Evolutionary conservation across 257 asterid genomes (phyloP), one percentile per base, ranked within the genome.

Genomic region (Solanum verrucosum): DNA sequence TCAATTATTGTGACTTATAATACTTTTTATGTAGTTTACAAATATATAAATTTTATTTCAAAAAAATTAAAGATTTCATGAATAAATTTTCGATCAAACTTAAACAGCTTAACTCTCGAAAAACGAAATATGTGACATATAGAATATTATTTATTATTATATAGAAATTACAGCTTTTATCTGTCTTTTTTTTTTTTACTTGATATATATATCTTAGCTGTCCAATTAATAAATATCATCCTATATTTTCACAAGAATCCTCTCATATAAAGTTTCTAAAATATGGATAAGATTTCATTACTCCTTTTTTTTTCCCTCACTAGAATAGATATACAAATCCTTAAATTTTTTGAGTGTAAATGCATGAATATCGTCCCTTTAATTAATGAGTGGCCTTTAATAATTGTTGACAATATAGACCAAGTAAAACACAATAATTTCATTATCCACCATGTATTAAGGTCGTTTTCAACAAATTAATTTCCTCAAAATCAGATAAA

Each of bases 51-150:
- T 49, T 49, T 14, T 49, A 49, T 49, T 49, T 49, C 0, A 5
- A 49, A 5, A 46, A 49, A 49, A 49, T 15, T 49, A 0, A 49
- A 49, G 0, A 49, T 49, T 49, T 15, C 3, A 49, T 49, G 3
- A 0, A 0, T 0, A 49, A 15, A 49, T 49, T 0, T 0, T 0
- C 8, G 0, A 49, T 49, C 21, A 49, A 5, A 49, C 7, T 49
- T 49, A 49, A 1, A 49, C 1, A 5, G 0, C 0, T 49, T 49
- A 0, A 49, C 3, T 49, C 3, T 5, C 15, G 7, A 44, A 49
- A 49, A 15, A 49, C 0, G 7, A 5, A 49, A 49, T 49, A 49
- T 49, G 8, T 5, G 7, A 44, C 56, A 44, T 44, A 42, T 42
- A 16, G 6, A 44, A 44, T 44, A 44, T 44, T 42, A 42, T 71